phyloP scores from a whole-genome alignment of 768 basidiomycete species.

The Sarcodon sp. region DNA sequence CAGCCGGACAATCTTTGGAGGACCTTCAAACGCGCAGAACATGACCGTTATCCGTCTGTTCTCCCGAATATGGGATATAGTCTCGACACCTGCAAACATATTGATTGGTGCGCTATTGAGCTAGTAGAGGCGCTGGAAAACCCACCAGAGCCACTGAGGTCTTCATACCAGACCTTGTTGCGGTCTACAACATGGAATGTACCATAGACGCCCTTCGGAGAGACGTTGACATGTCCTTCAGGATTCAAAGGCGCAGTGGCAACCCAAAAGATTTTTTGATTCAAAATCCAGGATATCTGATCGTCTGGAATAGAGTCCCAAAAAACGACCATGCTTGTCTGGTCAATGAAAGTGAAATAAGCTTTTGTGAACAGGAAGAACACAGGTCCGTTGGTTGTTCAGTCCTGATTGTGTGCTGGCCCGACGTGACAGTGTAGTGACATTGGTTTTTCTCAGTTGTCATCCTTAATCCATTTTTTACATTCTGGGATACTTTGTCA shows the following conservation, averaged over 20 bases:
- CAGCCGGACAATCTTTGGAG: conserved; percentile 43
- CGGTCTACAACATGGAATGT: conserved; percentile 46
- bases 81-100: conserved; percentile 33
- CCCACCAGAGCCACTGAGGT: conserved; percentile 56
- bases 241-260: conserved; percentile 46
- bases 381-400: too few relatives aligned
- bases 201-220: conserved; percentile 48
- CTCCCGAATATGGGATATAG: conserved; percentile 47
- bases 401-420: too few relatives aligned
- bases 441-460: too few relatives aligned
- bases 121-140: conserved; percentile 3
- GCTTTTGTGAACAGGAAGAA: too few relatives aligned
- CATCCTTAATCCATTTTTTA: too few relatives aligned
- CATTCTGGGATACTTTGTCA: too few relatives aligned
- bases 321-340: conserved; percentile 38
- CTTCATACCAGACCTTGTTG: conserved; percentile 59
- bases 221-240: conserved; percentile 54
- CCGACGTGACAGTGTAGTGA: too few relatives aligned
- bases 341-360: too few relatives aligned
- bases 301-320: conserved; percentile 42
- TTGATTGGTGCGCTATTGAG: not conserved
- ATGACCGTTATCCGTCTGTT: conserved; percentile 50
- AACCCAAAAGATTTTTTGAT: conserved; percentile 64
- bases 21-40: conserved; percentile 49
- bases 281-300: conserved; percentile 40